A percentile compares a stretch with the other conserved stretches of the same genome.
phyloP scores from a whole-genome alignment of 345 rosid genomes.

The Aquilaria yunnanensis region DNA sequence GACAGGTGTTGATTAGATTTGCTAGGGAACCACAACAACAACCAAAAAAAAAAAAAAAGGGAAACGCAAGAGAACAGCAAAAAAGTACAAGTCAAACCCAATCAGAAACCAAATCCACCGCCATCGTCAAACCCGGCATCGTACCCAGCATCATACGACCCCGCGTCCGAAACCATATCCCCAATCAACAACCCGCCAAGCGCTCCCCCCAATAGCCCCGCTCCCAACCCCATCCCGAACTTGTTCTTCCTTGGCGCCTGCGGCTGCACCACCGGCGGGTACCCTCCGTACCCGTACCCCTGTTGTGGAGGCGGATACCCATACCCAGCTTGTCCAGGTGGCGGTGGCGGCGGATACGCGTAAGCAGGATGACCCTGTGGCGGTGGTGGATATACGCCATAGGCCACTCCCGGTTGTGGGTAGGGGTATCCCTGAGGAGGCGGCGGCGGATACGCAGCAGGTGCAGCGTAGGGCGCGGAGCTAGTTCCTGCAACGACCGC shows the following conservation, averaged over 20 bases:
- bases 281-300: constrained; percentile 27
- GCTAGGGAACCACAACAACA: not conserved
- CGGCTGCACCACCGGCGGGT: constrained; percentile 35
- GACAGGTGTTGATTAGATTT: too few species aligned
- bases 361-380: constrained; percentile 26
- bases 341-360: constrained; percentile 23
- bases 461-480: constrained; percentile 21
- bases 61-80: too few species aligned
- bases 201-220: constrained; percentile 69
- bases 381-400: constrained; percentile 20
- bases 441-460: constrained; percentile 22
- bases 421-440: constrained; percentile 15
- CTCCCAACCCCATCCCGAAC: constrained; percentile 57
- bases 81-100: not conserved
- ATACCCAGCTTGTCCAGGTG: constrained; percentile 15
- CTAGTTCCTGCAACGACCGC: constrained; percentile 9
- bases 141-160: constrained; percentile 21
- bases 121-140: constrained; percentile 29
- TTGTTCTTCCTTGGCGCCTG: constrained; percentile 38
- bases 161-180: constrained; percentile 59
- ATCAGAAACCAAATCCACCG: constrained; percentile 33
- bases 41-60: too few species aligned
- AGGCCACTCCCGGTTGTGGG: constrained; percentile 21
- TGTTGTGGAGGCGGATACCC: constrained; percentile 31
- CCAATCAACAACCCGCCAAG: constrained; percentile 71